These are phyloP conservation scores for Diversispora epigaea DNA, from an alignment of 192 early-diverging fungal genomes.

Conservation along the genomic window DNA sequence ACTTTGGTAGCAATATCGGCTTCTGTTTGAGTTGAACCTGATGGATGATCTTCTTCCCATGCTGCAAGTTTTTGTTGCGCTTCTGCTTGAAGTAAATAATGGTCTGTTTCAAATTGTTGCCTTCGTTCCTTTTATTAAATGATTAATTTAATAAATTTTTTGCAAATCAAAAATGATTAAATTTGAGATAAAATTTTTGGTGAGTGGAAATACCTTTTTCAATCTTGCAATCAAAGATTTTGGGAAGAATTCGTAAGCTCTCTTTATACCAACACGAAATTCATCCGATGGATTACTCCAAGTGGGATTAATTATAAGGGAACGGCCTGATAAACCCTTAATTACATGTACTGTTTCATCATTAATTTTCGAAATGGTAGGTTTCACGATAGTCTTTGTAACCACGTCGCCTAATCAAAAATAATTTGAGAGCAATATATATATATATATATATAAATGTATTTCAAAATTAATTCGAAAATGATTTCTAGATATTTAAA, in stretches of 20 bases:
- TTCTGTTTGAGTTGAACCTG: slow-evolving; percentile 38
- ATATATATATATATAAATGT: background rate
- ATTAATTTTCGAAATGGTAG: slow-evolving; percentile 47
- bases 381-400: slow-evolving; percentile 60
- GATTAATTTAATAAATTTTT: background rate
- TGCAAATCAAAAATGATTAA: slow-evolving; percentile 7
- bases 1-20: slow-evolving; percentile 44
- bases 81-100: slow-evolving; percentile 44
- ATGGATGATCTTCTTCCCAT: slow-evolving; percentile 45
- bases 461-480: background rate
- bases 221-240: slow-evolving; percentile 48
- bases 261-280: slow-evolving; percentile 83
- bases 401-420: slow-evolving; percentile 59
- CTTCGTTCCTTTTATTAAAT: slow-evolving; percentile 43
- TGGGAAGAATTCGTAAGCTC: slow-evolving; percentile 75
- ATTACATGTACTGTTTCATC: slow-evolving; percentile 51
- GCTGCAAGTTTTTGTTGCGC: slow-evolving; percentile 48
- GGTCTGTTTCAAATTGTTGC: slow-evolving; percentile 49
- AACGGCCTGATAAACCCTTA: slow-evolving; percentile 72
- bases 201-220: slow-evolving; percentile 45
- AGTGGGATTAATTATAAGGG: slow-evolving; percentile 60
- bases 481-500: background rate
- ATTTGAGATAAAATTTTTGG: background rate
- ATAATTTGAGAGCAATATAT: background rate
- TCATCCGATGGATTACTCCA: slow-evolving; percentile 84